phyloP scores from a whole-genome alignment of 2,329 filamentous ascomycete genomes.

The Claviceps cyperi region DNA sequence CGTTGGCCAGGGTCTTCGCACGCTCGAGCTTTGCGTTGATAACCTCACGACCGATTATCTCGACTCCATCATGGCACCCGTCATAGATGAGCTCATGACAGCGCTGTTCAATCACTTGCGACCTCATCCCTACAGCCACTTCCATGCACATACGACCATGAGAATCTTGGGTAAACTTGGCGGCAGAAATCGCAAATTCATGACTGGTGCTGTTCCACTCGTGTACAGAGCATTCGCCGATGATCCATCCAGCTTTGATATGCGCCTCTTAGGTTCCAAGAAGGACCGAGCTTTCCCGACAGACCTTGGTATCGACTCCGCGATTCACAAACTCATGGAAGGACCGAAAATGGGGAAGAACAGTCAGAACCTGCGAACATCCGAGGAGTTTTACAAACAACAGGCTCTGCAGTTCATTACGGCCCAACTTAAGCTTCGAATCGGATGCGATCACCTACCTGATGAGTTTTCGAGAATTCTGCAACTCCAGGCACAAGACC shows the following conservation, averaged over 20 bases:
- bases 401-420: constrained; percentile 82
- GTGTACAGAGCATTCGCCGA: constrained; percentile 76
- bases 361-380: constrained; percentile 38
- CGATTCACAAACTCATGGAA: constrained; percentile 79
- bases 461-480: constrained; percentile 79
- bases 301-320: constrained; percentile 73
- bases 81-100: constrained; percentile 97
- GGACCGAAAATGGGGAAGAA: constrained; percentile 47
- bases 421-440: constrained; percentile 76
- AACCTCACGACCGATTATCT: constrained; percentile 96
- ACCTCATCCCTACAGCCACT: constrained; percentile 89
- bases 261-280: constrained; percentile 79
- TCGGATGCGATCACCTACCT: constrained; percentile 75
- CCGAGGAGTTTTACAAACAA: constrained; percentile 78
- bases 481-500: constrained; percentile 77
- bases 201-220: constrained; percentile 77
- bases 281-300: constrained; percentile 79
- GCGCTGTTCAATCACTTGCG: constrained; percentile 91
- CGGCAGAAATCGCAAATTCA: constrained; percentile 86
- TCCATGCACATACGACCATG: constrained; percentile 96
- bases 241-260: constrained; percentile 73
- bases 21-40: constrained; percentile 90
- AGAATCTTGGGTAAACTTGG: constrained; percentile 92
- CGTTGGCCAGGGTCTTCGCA: constrained; percentile 85
- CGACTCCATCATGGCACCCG: constrained; percentile 96